phyloP scores from a whole-genome alignment of 2,329 filamentous ascomycete species.

The Phyllosticta citriasiana region DNA sequence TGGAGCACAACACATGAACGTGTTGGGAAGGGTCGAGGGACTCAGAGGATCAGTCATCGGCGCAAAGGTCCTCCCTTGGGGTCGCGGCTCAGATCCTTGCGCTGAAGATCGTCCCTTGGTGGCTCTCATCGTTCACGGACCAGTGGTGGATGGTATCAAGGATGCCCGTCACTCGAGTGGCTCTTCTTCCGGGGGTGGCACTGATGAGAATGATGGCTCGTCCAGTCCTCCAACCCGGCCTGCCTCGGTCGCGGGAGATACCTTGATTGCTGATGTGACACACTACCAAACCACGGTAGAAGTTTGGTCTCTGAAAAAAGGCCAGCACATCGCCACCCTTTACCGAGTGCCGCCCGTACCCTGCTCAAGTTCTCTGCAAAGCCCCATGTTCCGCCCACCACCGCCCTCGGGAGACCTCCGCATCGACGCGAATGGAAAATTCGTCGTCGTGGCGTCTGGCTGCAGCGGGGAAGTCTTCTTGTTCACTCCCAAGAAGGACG shows the following conservation, averaged over 20 bases:
- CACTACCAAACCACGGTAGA: slow-evolving; percentile 82
- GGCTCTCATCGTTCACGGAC: slow-evolving; percentile 71
- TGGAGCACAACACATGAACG: slow-evolving; percentile 60
- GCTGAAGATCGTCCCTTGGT: slow-evolving; percentile 59
- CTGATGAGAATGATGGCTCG: slow-evolving; percentile 22
- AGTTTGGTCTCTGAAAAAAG: slow-evolving; percentile 74
- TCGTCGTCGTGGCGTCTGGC: slow-evolving; percentile 66
- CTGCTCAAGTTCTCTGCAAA: slow-evolving; percentile 45
- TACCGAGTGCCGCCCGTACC: slow-evolving; percentile 58
- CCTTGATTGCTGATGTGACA: slow-evolving; percentile 33
- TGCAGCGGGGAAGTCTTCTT: slow-evolving; percentile 80
- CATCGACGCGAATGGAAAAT: slow-evolving; percentile 62
- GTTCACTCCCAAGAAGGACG: slow-evolving; percentile 34
- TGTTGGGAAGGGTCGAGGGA: slow-evolving; percentile 61
- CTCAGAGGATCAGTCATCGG: slow-evolving; percentile 69
- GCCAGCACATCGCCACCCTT: slow-evolving; percentile 59
- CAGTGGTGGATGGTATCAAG: slow-evolving; percentile 44
- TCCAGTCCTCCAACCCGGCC: slow-evolving; percentile 28
- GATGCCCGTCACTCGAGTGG: slow-evolving; percentile 25
- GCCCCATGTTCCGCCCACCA: slow-evolving; percentile 58
- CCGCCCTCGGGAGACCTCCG: slow-evolving; percentile 62
- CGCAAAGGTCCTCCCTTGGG: slow-evolving; percentile 74
- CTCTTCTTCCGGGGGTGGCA: slow-evolving; percentile 23
- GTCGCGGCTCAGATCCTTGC: slow-evolving; percentile 41
- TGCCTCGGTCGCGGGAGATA: slow-evolving; percentile 20